These are phyloP conservation scores for Leccinellum luteum DNA, from an alignment of 768 basidiomycete species.

Conservation along the genomic window DNA sequence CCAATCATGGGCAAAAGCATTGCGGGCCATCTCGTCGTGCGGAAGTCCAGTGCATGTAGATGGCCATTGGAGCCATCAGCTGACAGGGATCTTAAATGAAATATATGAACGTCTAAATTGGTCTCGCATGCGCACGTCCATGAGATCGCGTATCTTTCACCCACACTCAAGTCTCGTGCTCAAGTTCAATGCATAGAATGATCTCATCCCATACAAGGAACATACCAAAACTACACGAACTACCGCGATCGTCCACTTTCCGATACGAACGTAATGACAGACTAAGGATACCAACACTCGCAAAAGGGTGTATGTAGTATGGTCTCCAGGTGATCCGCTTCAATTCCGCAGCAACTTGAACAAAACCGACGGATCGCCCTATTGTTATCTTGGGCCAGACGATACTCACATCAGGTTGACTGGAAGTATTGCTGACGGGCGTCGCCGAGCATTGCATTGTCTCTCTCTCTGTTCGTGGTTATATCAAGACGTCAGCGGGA, in stretches of 20 bases:
- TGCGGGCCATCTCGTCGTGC: background rate
- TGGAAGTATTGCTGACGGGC: background rate
- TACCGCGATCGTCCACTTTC: too few relatives aligned
- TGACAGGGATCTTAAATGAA: too few relatives aligned
- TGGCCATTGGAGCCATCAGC: too few relatives aligned
- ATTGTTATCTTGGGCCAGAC: background rate
- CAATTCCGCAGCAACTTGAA: background rate
- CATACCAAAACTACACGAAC: too few relatives aligned
- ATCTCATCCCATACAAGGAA: too few relatives aligned
- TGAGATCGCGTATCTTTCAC: too few relatives aligned
- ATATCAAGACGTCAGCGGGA: background rate
- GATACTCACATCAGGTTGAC: background rate
- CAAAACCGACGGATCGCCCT: background rate
- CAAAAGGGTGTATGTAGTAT: background rate
- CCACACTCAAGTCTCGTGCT: too few relatives aligned
- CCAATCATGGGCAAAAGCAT: background rate
- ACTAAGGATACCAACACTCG: background rate
- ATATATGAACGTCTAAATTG: too few relatives aligned
- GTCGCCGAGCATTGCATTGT: background rate
- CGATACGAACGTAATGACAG: background rate
- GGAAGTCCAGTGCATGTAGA: too few relatives aligned
- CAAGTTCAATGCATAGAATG: too few relatives aligned
- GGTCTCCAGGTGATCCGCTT: too few relatives aligned
- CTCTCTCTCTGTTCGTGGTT: background rate
- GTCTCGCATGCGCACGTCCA: too few relatives aligned